Percentiles rank a stretch among this genome's conserved stretches.
phyloP scores from a whole-genome alignment of 805 yeast genomes.

The Saturnispora zaruensis region DNA sequence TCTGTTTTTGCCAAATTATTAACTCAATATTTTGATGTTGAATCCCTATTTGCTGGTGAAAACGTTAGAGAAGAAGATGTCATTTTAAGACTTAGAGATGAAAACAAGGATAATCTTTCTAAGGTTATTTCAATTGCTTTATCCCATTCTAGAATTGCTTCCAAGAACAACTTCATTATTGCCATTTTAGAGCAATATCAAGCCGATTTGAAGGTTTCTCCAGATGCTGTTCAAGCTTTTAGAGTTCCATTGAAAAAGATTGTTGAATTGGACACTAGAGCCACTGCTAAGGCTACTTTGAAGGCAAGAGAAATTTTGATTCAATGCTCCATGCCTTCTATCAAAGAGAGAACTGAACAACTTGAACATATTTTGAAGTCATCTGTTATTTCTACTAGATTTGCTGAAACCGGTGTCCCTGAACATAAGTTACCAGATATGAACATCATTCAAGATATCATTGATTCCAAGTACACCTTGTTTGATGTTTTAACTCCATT shows the following conservation, averaged over 20 bases:
- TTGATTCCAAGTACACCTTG: constrained; percentile 92
- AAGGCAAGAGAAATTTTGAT: constrained; percentile 94
- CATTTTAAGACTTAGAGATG: constrained; percentile 78
- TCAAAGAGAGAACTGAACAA: constrained; percentile 93
- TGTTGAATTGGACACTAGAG: constrained; percentile 83
- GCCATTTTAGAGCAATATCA: constrained; percentile 81
- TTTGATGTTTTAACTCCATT: constrained; percentile 94
- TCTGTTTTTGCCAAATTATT: constrained; percentile 61
- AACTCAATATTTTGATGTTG: constrained; percentile 68
- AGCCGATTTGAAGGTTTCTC: constrained; percentile 64
- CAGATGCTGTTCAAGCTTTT: constrained; percentile 57
- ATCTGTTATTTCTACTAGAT: constrained; percentile 80
- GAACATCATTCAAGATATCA: constrained; percentile 77
- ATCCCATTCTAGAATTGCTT: constrained; percentile 89
- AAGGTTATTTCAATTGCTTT: constrained; percentile 66
- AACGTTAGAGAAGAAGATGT: constrained; percentile 83
- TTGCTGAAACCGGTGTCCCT: constrained; percentile 70
- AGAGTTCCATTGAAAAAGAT: constrained; percentile 66
- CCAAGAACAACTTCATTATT: constrained; percentile 81
- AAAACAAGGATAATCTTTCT: constrained; percentile 64
- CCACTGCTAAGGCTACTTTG: constrained; percentile 86
- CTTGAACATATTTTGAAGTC: constrained; percentile 90
- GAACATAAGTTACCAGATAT: constrained; percentile 77
- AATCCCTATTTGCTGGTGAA: constrained; percentile 67
- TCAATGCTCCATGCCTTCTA: constrained; percentile 94